Evolutionary conservation across 2,329 filamentous ascomycete species (phyloP).

Genomic region (Westerdykella ornata): DNA sequence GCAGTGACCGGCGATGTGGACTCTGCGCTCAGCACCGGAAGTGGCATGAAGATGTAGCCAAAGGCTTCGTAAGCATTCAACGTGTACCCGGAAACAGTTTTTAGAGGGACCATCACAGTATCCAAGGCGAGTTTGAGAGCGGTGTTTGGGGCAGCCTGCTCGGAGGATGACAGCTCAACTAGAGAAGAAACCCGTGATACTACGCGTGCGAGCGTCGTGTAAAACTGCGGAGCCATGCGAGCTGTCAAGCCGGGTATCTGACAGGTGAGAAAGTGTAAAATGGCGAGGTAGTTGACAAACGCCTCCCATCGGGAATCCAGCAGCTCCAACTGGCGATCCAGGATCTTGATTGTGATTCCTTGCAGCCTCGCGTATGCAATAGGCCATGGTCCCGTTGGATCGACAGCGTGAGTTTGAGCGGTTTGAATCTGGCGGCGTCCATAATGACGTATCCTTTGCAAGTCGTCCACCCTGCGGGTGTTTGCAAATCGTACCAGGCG

Average conservation of each 20-base stretch:
- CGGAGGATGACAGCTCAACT: not conserved
- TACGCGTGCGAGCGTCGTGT: constrained; percentile 25
- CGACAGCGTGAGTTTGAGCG: constrained; percentile 16
- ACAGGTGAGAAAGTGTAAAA: constrained; percentile 26
- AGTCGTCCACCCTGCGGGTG: constrained; percentile 34
- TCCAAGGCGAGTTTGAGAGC: constrained; percentile 14
- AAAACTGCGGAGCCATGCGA: constrained; percentile 27
- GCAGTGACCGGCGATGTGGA: constrained; percentile 16
- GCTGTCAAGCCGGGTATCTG: constrained; percentile 33
- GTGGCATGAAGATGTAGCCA: constrained; percentile 41
- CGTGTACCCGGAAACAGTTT: constrained; percentile 29
- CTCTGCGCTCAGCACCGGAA: constrained; percentile 28
- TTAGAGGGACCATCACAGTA: constrained; percentile 26
- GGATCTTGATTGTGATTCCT: constrained; percentile 32
- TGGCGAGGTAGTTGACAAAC: constrained; percentile 10
- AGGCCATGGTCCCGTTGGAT: constrained; percentile 34
- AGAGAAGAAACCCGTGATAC: constrained; percentile 10
- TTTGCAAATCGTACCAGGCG: constrained; percentile 42
- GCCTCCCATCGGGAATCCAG: constrained; percentile 9
- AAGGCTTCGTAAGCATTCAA: constrained; percentile 36
- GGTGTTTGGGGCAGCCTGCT: not conserved
- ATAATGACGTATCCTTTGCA: constrained; percentile 37
- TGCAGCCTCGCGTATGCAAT: constrained; percentile 39
- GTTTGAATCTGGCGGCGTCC: constrained; percentile 34
- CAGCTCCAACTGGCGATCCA: constrained; percentile 20